Evolutionary conservation across 768 basidiomycete species (phyloP).

Genomic region (Agrocybe praecox): DNA sequence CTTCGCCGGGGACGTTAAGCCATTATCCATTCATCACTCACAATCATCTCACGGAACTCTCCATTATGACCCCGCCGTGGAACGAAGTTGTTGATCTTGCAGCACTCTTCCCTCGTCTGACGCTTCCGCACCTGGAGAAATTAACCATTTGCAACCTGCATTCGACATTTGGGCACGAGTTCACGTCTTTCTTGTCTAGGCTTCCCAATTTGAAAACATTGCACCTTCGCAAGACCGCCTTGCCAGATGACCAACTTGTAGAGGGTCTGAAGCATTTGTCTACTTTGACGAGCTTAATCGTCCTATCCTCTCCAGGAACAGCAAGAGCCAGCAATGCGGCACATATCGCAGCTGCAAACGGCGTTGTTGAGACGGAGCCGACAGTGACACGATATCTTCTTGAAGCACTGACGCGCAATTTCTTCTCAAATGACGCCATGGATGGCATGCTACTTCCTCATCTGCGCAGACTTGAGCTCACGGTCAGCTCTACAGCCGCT

Average conservation of each 20-base stretch:
- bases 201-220: slow-evolving; percentile 33
- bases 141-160: slow-evolving; percentile 42
- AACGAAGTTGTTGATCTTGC: slow-evolving; percentile 36
- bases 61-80: slow-evolving; percentile 38
- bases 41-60: slow-evolving; percentile 32
- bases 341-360: background rate
- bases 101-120: slow-evolving; percentile 36
- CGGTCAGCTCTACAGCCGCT: slow-evolving; percentile 32
- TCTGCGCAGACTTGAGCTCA: slow-evolving; percentile 37
- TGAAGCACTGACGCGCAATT: slow-evolving; percentile 35
- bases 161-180: slow-evolving; percentile 31
- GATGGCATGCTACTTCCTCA: slow-evolving; percentile 33
- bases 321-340: background rate
- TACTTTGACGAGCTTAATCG: slow-evolving; percentile 33
- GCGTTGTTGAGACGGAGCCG: slow-evolving; percentile 15
- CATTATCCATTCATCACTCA: slow-evolving; percentile 27
- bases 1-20: slow-evolving; percentile 9
- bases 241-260: slow-evolving; percentile 35
- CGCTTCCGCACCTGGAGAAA: slow-evolving; percentile 34
- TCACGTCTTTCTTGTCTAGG: slow-evolving; percentile 35
- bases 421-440: slow-evolving; percentile 25
- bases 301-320: slow-evolving; percentile 26
- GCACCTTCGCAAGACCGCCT: slow-evolving; percentile 39
- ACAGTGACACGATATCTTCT: slow-evolving; percentile 37
- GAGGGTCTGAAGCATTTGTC: slow-evolving; percentile 33